phyloP scores from a whole-genome alignment of 805 yeast species.

The Deakozyma indianensis region DNA sequence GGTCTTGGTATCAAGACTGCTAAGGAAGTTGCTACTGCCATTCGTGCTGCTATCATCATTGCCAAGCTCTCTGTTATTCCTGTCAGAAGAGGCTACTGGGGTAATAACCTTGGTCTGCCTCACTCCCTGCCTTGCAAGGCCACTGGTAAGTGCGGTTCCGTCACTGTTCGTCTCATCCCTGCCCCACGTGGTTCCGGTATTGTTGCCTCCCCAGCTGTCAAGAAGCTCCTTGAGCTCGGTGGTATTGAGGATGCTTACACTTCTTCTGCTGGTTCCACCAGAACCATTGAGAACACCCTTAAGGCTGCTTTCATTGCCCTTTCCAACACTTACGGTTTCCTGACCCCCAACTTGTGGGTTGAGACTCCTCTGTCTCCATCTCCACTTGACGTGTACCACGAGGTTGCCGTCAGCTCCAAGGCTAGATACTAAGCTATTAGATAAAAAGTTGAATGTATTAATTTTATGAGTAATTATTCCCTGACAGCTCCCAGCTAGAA shows the following conservation, averaged over 20 bases:
- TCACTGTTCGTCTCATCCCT: conserved; percentile 92
- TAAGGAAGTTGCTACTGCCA: conserved; percentile 99
- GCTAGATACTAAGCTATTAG: conserved; percentile 14
- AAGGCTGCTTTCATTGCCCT: conserved; percentile 99
- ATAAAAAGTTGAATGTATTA: conserved; percentile 2
- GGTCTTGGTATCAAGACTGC: conserved; percentile 99
- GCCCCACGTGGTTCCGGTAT: conserved; percentile 99
- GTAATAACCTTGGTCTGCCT: conserved; percentile 98
- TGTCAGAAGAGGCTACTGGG: conserved; percentile 99
- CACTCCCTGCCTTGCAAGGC: conserved; percentile 97
- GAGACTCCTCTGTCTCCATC: conserved; percentile 71
- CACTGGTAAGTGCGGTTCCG: conserved; percentile 99
- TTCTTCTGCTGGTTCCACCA: conserved; percentile 96
- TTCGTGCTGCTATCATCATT: conserved; percentile 98
- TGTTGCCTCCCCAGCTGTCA: conserved; percentile 99
- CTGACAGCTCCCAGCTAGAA: too few species aligned
- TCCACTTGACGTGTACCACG: conserved; percentile 80
- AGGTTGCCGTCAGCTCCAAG: conserved; percentile 18
- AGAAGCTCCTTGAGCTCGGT: conserved; percentile 96
- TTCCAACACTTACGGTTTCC: conserved; percentile 99
- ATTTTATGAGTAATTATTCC: conserved; percentile 1
- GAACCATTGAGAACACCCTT: conserved; percentile 99
- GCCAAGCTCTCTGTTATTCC: conserved; percentile 98
- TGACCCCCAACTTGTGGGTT: conserved; percentile 98
- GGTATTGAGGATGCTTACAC: conserved; percentile 99